Evolutionary conservation across 352 stramenopile genomes (phyloP), one percentile per base, ranked within the genome.

Genomic region (Globisporangium alternatum): DNA sequence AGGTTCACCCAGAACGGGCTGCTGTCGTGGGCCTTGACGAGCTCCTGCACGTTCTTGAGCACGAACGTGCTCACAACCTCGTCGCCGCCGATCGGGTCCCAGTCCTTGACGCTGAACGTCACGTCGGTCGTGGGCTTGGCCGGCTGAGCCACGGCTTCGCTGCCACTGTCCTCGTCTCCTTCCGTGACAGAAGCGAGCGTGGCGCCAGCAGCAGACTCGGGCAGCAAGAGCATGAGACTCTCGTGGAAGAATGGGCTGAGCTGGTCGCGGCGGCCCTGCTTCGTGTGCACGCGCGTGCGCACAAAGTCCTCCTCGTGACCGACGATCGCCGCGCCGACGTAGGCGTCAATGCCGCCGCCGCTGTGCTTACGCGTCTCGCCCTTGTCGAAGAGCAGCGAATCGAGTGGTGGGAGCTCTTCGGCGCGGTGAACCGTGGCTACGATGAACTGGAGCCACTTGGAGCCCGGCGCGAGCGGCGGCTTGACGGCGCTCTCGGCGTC

Each of bases 1-100:
- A 93, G 55, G 68, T 93, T 93, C 41, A 82, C 56, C 83, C 83
- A 93, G 49, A 90, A 88, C 15, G 83, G 81, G 31, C 75, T 61
- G 43, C 72, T 73, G 6, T 55, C 68, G 17, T 68, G 64, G 13
- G 56, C 51, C 43, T 72, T 69, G 10, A 74, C 74, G 2, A 81
- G 60, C 39, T 68, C 52, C 21, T 70, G 62, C n/a, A 83, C 60
- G 56, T 83, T 68, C 52, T 74, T 56, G n/a, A 88, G 45, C 60
- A 75, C 72, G 17, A 89, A 71, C 19, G 77, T 74, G 5, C 72
- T 74, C 21, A 92, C 83, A 28, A 89, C 67, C 59, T 92, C 83
- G 64, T 92, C 80, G 10, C 71, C 74, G 21, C 80, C 80, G 45
- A 92, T 71, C 15, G 75, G 71, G 64, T 92, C 83, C 77, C 78